A percentile compares a stretch with the other conserved stretches of the same genome.
Conservation (phyloP, 1,139 yeast genomes). For the Suhomyces anneliseae region DNA sequence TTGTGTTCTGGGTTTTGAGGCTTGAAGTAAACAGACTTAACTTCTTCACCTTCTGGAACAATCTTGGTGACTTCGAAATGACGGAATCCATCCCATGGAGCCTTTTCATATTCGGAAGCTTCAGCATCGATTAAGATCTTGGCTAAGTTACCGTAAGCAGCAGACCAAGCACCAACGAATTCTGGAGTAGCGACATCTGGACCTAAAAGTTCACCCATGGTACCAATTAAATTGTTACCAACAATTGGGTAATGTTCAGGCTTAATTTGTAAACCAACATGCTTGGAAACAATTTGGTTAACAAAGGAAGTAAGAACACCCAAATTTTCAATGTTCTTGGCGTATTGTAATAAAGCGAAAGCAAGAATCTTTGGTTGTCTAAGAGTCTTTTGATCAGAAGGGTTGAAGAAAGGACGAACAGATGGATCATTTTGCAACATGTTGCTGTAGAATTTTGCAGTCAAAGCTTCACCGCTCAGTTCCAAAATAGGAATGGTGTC, state of each 20-base stretch:
- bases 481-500: constrained; percentile 62
- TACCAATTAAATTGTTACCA: constrained; percentile 53
- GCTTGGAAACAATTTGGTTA: constrained; percentile 61
- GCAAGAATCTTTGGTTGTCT: constrained; percentile 69
- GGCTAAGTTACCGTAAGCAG: constrained; percentile 66
- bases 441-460: constrained; percentile 52
- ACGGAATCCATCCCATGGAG: constrained; percentile 58
- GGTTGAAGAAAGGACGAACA: constrained; percentile 61
- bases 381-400: constrained; percentile 53
- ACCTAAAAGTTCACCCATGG: constrained; percentile 59
- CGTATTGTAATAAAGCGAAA: constrained; percentile 60
- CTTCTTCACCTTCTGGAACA: constrained; percentile 45
- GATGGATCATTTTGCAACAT: constrained; percentile 57
- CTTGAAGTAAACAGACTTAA: constrained; percentile 52
- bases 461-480: constrained; percentile 54
- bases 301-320: constrained; percentile 56
- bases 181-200: constrained; percentile 54
- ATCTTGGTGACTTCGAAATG: constrained; percentile 47
- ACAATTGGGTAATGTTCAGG: constrained; percentile 70
- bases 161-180: constrained; percentile 64
- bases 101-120: constrained; percentile 41
- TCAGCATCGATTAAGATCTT: constrained; percentile 60
- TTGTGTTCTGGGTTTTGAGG: constrained; percentile 43
- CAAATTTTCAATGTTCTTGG: constrained; percentile 62
- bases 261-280: constrained; percentile 59